These are phyloP conservation scores for Stachybotrys elegans DNA, from an alignment of 2,329 filamentous ascomycete genomes.

Conservation along the genomic window DNA sequence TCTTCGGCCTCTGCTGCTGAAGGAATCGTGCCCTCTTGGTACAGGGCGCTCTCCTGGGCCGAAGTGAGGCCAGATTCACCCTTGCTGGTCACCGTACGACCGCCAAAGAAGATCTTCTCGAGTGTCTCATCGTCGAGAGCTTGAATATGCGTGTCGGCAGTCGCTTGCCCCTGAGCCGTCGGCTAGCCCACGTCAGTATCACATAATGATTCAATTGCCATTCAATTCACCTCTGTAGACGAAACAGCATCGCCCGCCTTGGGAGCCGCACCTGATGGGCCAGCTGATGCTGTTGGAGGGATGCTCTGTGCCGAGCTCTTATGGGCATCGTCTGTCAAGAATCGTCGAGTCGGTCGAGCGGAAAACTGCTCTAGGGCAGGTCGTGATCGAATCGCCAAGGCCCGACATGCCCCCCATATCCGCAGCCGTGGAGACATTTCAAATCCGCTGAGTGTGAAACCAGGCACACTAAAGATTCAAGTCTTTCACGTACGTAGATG, in stretches of 20 bases:
- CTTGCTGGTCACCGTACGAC: conserved; percentile 22
- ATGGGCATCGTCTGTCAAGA: conserved; percentile 28
- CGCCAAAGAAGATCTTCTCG: conserved; percentile 31
- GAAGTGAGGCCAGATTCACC: conserved; percentile 29
- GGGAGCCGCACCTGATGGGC: not conserved
- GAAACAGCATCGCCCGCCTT: no score
- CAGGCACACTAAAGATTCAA: no score
- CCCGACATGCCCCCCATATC: conserved; percentile 28
- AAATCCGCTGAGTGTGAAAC: no score
- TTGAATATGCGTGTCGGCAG: conserved; percentile 13
- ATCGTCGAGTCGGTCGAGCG: conserved; percentile 15
- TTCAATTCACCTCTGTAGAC: conserved; percentile 15
- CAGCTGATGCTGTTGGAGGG: not conserved
- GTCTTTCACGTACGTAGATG: no score
- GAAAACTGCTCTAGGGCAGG: conserved; percentile 17
- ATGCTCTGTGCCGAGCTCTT: not conserved
- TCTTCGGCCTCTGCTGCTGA: conserved; percentile 26
- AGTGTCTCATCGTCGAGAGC: conserved; percentile 29
- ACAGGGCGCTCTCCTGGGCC: conserved; percentile 39
- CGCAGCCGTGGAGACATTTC: conserved; percentile 27
- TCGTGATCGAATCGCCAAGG: conserved; percentile 23
- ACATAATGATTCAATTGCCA: no score
- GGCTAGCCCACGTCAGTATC: conserved; percentile 13
- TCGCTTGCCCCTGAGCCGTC: conserved; percentile 2
- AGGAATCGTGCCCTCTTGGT: conserved; percentile 35